phyloP scores from a whole-genome alignment of 257 asterid genomes.

The Gentiana macrophylla region DNA sequence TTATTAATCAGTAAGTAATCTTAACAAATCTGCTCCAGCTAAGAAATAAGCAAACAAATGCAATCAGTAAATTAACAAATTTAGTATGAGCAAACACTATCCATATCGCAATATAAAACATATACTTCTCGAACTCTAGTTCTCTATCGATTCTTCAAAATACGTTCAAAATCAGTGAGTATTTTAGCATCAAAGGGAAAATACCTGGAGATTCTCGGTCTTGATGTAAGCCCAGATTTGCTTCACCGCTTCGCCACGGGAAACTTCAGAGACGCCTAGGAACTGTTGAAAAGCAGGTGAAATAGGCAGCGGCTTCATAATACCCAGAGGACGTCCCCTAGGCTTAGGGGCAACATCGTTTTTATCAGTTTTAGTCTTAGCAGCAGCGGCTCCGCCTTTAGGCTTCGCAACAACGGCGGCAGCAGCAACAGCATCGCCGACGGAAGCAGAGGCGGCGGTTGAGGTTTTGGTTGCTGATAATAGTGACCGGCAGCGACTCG shows the following conservation, averaged over 20 bases:
- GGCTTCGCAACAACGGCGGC: constrained; percentile 14
- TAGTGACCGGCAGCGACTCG: constrained; percentile 27
- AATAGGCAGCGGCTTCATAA: constrained; percentile 13
- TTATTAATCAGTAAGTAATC: too few species aligned
- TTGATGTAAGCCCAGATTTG: constrained; percentile 30
- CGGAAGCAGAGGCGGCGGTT: constrained; percentile 9
- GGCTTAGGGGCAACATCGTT: constrained; percentile 14
- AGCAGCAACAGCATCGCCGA: not conserved
- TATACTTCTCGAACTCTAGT: too few species aligned
- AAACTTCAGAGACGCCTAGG: constrained; percentile 14
- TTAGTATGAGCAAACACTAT: too few species aligned
- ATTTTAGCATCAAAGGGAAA: not conserved
- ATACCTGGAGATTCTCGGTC: constrained; percentile 28
- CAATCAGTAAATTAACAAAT: too few species aligned
- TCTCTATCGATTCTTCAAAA: too few species aligned
- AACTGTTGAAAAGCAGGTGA: constrained; percentile 23
- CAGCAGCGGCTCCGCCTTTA: not conserved
- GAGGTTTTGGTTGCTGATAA: constrained; percentile 40
- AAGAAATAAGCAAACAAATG: too few species aligned
- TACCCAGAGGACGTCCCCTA: constrained; percentile 6
- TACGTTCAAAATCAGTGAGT: too few species aligned
- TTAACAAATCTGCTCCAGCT: too few species aligned
- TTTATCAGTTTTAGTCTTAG: constrained; percentile 1
- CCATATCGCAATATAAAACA: too few species aligned
- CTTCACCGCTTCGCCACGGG: constrained; percentile 29